These are phyloP conservation scores for Kodamaea neixiangensis DNA, from an alignment of 805 yeast genomes.

Conservation along the genomic window DNA sequence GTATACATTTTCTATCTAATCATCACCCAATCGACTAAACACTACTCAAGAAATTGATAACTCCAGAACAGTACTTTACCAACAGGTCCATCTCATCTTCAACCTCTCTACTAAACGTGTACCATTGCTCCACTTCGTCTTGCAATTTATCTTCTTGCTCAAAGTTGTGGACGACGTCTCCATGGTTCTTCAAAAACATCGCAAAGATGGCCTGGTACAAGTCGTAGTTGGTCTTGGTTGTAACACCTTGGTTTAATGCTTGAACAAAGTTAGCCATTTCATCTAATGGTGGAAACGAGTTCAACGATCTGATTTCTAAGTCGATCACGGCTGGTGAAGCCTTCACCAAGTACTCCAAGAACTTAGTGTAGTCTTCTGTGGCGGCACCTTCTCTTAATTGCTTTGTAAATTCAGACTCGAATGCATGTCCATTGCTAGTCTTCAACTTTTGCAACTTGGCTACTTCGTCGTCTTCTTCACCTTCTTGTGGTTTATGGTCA, in stretches of 20 bases:
- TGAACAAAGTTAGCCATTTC: conserved; percentile 67
- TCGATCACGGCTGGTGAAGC: conserved; percentile 81
- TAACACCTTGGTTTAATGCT: conserved; percentile 65
- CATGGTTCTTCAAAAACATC: conserved; percentile 74
- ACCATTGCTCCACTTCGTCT: conserved; percentile 53
- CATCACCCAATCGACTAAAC: conserved; percentile 21
- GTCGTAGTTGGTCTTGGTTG: conserved; percentile 64
- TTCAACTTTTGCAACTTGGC: conserved; percentile 34
- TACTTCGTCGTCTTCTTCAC: conserved; percentile 14
- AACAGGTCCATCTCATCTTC: conserved; percentile 61
- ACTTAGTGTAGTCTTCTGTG: conserved; percentile 42
- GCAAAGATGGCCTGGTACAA: conserved; percentile 78
- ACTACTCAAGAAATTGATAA: conserved; percentile 58
- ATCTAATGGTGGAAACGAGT: conserved; percentile 60
- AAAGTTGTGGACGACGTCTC: conserved; percentile 64
- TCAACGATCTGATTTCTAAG: conserved; percentile 81
- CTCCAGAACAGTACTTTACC: conserved; percentile 80
- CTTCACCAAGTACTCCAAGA: conserved; percentile 55
- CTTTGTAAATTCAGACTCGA: conserved; percentile 75
- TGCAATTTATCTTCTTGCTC: conserved; percentile 39
- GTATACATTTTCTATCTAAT: background rate
- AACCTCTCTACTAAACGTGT: conserved; percentile 38
- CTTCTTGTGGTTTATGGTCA: conserved; percentile 6
- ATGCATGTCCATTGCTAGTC: conserved; percentile 42
- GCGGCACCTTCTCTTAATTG: conserved; percentile 56